These are phyloP conservation scores for Macrolepiota albuminosa DNA, from an alignment of 768 basidiomycete genomes.

Conservation along the genomic window DNA sequence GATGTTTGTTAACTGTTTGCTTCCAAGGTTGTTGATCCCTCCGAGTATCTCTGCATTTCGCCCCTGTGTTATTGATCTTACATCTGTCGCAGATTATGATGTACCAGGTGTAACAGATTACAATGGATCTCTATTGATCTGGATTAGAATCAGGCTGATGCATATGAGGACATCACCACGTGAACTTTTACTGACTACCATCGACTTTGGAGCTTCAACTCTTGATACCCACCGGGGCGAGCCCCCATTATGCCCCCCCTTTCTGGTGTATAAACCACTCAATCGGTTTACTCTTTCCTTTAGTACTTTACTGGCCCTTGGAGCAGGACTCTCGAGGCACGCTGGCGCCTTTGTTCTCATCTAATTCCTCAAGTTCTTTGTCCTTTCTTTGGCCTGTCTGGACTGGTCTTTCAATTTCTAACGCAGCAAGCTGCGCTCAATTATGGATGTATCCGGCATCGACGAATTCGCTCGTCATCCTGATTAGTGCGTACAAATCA, in stretches of 20 bases:
- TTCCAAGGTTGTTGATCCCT: not conserved
- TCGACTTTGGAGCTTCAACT: constrained; percentile 1
- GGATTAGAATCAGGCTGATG: not conserved
- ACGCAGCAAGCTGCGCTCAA: not conserved
- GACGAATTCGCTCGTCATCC: constrained; percentile 11
- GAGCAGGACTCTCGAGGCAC: constrained; percentile 7
- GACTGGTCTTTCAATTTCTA: not conserved
- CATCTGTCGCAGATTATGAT: not conserved
- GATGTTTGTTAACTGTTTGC: constrained; percentile 1
- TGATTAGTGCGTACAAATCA: constrained; percentile 7
- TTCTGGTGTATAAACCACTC: constrained; percentile 2
- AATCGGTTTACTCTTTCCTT: too few relatives aligned
- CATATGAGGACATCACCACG: not conserved
- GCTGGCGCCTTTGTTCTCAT: not conserved
- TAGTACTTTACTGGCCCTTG: not conserved
- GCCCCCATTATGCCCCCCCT: constrained; percentile 1
- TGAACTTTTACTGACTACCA: not conserved
- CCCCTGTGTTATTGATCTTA: not conserved
- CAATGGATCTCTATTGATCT: not conserved
- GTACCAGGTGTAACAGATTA: not conserved
- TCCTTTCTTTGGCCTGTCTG: constrained; percentile 1
- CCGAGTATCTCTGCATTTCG: not conserved
- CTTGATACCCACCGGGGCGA: not conserved
- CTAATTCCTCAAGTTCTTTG: not conserved
- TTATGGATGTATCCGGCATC: constrained; percentile 4